Conservation (phyloP, 306 rosid genomes). For the Citrullus amarus region DNA sequence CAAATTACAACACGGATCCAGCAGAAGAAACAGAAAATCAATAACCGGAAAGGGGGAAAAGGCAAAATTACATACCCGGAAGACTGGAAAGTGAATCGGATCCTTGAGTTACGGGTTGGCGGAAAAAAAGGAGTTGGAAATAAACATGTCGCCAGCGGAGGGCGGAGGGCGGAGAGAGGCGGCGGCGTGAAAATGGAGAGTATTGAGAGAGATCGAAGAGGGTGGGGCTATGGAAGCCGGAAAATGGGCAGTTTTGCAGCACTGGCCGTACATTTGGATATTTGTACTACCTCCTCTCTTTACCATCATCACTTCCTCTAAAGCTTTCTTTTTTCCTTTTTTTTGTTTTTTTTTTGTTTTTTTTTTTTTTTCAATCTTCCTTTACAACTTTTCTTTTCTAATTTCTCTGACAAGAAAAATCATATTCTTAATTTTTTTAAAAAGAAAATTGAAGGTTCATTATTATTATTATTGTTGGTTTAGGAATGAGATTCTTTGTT, state of each 20-base stretch:
- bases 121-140: background rate
- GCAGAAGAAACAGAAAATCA: constrained; percentile 1
- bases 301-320: constrained; percentile 7
- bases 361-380: background rate
- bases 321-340: background rate
- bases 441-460: background rate
- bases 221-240: constrained; percentile 7
- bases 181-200: background rate
- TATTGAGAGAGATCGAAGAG: background rate
- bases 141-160: background rate
- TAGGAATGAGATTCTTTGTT: background rate
- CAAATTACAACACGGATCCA: background rate
- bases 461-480: background rate
- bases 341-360: background rate
- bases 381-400: background rate
- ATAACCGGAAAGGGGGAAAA: background rate
- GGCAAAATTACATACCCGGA: background rate
- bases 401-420: background rate
- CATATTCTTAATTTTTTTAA: background rate
- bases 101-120: background rate
- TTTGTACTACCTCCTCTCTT: constrained; percentile 1
- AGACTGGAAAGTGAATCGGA: constrained; percentile 6
- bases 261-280: constrained; percentile 11
- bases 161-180: background rate
- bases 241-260: constrained; percentile 8